Conservation (phyloP, 2,329 filamentous ascomycete genomes). For the Cladosporium halotolerans region DNA sequence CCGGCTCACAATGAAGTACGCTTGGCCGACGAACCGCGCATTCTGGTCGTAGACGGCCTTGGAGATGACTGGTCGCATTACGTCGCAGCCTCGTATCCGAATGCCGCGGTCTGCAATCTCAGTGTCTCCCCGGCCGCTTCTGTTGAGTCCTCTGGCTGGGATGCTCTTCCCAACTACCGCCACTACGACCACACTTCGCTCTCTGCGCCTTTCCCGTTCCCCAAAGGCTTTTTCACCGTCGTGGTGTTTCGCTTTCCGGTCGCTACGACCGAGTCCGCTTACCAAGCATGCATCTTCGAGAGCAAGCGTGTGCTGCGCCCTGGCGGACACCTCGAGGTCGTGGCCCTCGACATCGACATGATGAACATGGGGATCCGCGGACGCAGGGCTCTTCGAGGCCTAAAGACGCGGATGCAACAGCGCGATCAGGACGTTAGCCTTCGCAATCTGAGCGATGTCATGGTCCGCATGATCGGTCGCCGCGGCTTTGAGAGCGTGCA, state of each 20-base stretch:
- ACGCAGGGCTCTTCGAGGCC: constrained; percentile 59
- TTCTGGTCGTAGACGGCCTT: constrained; percentile 74
- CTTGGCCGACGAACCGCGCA: constrained; percentile 52
- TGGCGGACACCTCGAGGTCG: constrained; percentile 72
- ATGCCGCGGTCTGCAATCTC: constrained; percentile 70
- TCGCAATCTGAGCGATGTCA: constrained; percentile 45
- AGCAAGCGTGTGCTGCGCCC: constrained; percentile 71
- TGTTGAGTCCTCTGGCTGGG: constrained; percentile 9
- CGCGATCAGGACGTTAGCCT: constrained; percentile 56
- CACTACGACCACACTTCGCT: constrained; percentile 64
- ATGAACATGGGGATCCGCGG: constrained; percentile 73
- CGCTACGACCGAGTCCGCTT: constrained; percentile 61
- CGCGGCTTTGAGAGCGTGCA: constrained; percentile 68
- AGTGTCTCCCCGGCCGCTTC: background rate
- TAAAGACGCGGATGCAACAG: constrained; percentile 65
- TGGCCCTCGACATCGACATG: constrained; percentile 71
- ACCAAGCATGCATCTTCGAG: constrained; percentile 66
- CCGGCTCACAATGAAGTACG: constrained; percentile 67
- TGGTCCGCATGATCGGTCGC: constrained; percentile 61
- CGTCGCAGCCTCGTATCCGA: constrained; percentile 71
- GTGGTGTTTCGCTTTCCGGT: constrained; percentile 73
- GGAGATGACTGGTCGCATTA: constrained; percentile 91
- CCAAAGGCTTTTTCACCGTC: constrained; percentile 65
- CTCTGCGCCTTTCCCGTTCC: constrained; percentile 65
- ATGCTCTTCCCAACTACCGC: constrained; percentile 56